phyloP scores from a whole-genome alignment of 2,329 filamentous ascomycete genomes.

The Fusarium sambucinum region DNA sequence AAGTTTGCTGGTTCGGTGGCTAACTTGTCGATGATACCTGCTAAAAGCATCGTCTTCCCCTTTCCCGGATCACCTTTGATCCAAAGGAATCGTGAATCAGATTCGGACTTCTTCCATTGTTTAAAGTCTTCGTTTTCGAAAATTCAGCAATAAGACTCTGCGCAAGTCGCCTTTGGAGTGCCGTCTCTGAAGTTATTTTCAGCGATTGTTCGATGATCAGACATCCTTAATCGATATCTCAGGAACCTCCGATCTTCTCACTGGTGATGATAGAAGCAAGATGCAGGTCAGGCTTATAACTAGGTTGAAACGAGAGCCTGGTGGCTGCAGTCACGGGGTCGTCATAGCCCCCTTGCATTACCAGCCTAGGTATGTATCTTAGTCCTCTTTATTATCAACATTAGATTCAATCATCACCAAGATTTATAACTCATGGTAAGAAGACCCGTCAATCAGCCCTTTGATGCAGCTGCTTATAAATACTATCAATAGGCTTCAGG shows the following conservation, averaged over 20 bases:
- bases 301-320: background rate
- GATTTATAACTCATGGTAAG: background rate
- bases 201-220: background rate
- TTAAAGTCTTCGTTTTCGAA: slow-evolving; percentile 46
- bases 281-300: background rate
- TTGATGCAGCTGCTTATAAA: background rate
- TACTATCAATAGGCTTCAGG: background rate
- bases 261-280: background rate
- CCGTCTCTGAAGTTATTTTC: background rate
- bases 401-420: background rate
- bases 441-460: too few species aligned
- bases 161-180: slow-evolving; percentile 52
- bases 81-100: slow-evolving; percentile 51
- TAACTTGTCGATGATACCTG: slow-evolving; percentile 41
- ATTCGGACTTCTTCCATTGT: background rate
- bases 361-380: background rate
- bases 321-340: background rate
- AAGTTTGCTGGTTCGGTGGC: background rate
- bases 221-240: background rate
- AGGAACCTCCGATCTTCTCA: background rate
- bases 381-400: too few species aligned
- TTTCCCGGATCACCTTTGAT: slow-evolving; percentile 56
- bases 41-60: slow-evolving; percentile 60
- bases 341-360: background rate
- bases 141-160: slow-evolving; percentile 54